Evolutionary conservation across 164 flowering plant genomes (phyloP), one percentile per base, ranked within the genome.

Genomic region (Stephania yunnanensis): DNA sequence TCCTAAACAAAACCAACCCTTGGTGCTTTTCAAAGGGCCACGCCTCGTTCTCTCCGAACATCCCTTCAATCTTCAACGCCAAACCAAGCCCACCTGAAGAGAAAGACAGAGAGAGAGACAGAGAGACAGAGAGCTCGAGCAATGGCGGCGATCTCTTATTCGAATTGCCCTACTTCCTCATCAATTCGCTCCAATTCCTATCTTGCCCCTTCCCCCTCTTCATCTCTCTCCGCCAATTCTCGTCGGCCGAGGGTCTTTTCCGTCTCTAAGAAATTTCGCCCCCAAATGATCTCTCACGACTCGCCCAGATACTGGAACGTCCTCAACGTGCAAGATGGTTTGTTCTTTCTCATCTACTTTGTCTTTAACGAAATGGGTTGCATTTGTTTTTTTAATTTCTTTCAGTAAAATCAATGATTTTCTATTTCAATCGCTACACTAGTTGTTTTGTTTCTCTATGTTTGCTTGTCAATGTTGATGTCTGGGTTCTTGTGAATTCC

Each of bases 251-350:
- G 52, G 22, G 29, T 74, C 19, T 68, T 44, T 74, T 82, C 74
- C 10, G 68, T 31, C 19, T 8, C 74, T 19, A 68, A 64, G n/a
- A 67, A 64, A 66, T 71, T 74, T 52, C 68, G 63, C 2, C 71
- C 74, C 12, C 74, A 75, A 71, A 44, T 72, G 55, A 48, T 72
- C 66, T 74, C 76, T 25, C 61, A 71, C 22, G 55, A 69, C 67
- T 71, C 73, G 1, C 78, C 71, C n/a, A 73, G 69, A 44, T 69
- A 70, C 30, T 65, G 65, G 55, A 75, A 77, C 70, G 78, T 72
- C 65, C 19, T 72, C 46, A 42, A 73, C 76, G 73, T 70, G 74
- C 84, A 79, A 69, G 82, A 77, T 71, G 84, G 84, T 82, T 71
- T 68, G 81, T 75, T 58, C 52, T 74, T 36, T 63, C 64, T 3